Evolutionary conservation across 805 yeast species (phyloP), one percentile per base, ranked within the genome.

Genomic region (Saccharomycopsis olivae): DNA sequence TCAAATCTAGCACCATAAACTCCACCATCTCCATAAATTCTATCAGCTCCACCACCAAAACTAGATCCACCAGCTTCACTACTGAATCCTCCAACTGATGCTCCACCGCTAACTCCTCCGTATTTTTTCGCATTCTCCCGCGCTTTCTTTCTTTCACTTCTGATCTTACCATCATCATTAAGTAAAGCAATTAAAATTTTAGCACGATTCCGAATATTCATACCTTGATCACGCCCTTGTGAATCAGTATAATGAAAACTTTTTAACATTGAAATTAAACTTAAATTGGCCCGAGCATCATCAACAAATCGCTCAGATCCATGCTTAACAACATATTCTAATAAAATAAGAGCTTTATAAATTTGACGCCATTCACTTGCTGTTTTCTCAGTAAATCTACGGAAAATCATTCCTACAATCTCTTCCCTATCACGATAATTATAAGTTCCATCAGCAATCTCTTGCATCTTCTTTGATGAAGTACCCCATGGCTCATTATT

Each of bases 401-500:
- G 68, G 56, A 79, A 79, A 20, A 81, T 69, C 75, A 83, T 78
- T 3, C 83, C 76, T 40, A 79, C 65, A 42, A 82, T 73, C 56
- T 83, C 94, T 53, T 80, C 88, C 43, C 94, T 61, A 52, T 83
- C 92, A 47, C 85, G 64, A 53, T 76, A 75, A 63, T 84, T 86
- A 62, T 84, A 85, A 3, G 98, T 92, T 2, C 95, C 96, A 28
- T 87, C 82, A 3, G 97, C 92, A 50, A 92, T 92, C 56, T 88
- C 92, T 47, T 85, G 84, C 98, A 92, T 92, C 55, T 84, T 64
- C 2, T 95, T 73, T 1, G 89, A 72, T 3, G 94, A 75, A 2
- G 96, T 89, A 6, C 98, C 98, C 98, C 98, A 92, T 1, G 98
- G 98, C 61, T 92, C 98, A 58, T 92, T 92, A 60, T 92, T 92